Percentiles rank a stretch among this genome's conserved stretches.
Evolutionary conservation across 78 protist species (phyloP).

Genomic region (slime mould (Dictyostelium discoideum)): DNA sequence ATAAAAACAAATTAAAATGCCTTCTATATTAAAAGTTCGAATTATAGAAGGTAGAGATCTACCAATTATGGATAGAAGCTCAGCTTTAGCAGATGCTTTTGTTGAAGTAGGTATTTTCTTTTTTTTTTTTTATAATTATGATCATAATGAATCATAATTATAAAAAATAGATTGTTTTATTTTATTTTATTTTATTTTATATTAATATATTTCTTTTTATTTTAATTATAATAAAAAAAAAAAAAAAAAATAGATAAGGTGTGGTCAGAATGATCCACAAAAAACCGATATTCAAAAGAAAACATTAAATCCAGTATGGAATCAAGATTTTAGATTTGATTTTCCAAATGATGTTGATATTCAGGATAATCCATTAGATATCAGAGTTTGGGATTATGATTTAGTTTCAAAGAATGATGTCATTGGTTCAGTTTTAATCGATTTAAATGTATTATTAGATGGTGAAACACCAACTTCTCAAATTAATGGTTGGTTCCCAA

Average conservation of each 20-base stretch:
- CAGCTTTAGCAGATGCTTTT: constrained; percentile 93
- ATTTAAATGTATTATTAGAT: constrained; percentile 75
- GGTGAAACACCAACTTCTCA: constrained; percentile 85
- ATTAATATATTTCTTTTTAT: too few species aligned
- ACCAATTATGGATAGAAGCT: constrained; percentile 95
- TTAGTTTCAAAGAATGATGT: constrained; percentile 89
- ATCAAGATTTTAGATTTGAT: constrained; percentile 88
- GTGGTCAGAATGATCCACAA: constrained; percentile 72
- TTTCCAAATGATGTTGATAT: constrained; percentile 85
- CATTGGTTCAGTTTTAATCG: constrained; percentile 92
- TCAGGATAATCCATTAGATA: constrained; percentile 92
- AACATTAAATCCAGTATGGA: constrained; percentile 92
- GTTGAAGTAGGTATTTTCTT: constrained; percentile 82
- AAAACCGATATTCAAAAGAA: constrained; percentile 82
- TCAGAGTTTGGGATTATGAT: constrained; percentile 95
- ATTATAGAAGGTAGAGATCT: constrained; percentile 91
- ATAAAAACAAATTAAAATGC: constrained; percentile 61
- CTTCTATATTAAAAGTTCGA: constrained; percentile 86
- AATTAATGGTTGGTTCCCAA: constrained; percentile 94
- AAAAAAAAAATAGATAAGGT: not conserved
- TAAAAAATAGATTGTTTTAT: too few species aligned
- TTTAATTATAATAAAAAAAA: too few species aligned
- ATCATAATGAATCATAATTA: too few species aligned
- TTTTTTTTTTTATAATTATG: not conserved
- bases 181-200: too few species aligned